Evolutionary conservation across 495 filamentous ascomycete genomes (phyloP).

Genomic region (Saxispiralis lemnorum): DNA sequence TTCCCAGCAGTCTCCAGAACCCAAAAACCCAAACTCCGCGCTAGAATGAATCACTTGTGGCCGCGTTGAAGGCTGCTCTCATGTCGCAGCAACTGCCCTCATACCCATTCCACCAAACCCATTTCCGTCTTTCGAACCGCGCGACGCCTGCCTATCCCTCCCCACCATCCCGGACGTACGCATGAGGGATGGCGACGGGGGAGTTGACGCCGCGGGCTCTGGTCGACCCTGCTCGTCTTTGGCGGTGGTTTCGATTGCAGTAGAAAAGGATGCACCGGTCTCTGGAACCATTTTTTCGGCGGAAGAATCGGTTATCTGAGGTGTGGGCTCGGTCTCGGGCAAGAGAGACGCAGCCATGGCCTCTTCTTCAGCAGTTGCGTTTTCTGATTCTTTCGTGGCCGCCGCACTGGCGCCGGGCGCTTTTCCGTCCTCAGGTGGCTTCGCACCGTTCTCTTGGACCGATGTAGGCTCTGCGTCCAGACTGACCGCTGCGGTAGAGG

Average conservation of each 20-base stretch:
- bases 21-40: too few relatives aligned
- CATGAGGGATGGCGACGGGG: background rate
- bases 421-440: background rate
- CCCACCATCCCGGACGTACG: background rate
- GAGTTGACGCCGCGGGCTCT: background rate
- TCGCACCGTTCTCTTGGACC: background rate
- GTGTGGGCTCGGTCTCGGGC: background rate
- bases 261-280: background rate
- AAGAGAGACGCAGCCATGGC: background rate
- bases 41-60: too few relatives aligned
- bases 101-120: background rate
- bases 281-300: background rate
- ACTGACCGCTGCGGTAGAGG: background rate
- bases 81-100: slow-evolving; percentile 3
- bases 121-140: background rate
- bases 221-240: background rate
- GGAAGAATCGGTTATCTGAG: background rate
- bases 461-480: background rate
- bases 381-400: background rate
- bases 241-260: background rate
- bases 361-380: background rate
- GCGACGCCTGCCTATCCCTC: background rate
- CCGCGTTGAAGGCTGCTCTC: background rate
- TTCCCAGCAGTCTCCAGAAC: too few relatives aligned
- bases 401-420: background rate